phyloP scores from a whole-genome alignment of 2,329 filamentous ascomycete genomes.

The Trichoderma koningii region DNA sequence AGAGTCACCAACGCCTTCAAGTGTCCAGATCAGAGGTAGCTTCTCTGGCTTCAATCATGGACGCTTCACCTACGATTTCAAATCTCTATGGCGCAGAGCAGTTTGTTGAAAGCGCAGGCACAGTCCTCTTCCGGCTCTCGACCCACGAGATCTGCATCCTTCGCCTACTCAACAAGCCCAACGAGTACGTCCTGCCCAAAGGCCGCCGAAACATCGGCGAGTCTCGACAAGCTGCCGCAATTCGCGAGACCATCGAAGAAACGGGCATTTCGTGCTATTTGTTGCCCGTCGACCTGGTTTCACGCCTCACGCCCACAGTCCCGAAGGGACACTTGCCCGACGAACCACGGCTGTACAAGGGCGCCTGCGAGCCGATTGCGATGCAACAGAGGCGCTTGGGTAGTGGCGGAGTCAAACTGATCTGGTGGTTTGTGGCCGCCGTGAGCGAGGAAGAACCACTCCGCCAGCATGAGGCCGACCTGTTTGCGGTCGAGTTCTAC shows the following conservation, averaged over 20 bases:
- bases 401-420: constrained; percentile 22
- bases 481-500: constrained; percentile 24
- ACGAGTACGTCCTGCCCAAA: constrained; percentile 31
- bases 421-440: constrained; percentile 28
- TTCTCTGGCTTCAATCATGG: too few species aligned
- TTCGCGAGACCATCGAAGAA: constrained; percentile 29
- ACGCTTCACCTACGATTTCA: too few species aligned
- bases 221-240: constrained; percentile 24
- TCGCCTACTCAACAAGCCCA: not conserved
- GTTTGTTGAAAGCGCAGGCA: constrained; percentile 30
- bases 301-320: not conserved
- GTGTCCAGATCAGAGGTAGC: too few species aligned
- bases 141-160: constrained; percentile 27
- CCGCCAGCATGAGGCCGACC: not conserved
- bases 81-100: not conserved
- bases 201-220: constrained; percentile 28
- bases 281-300: not conserved
- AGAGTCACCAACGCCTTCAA: too few species aligned
- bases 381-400: constrained; percentile 18
- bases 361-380: constrained; percentile 29
- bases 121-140: constrained; percentile 30
- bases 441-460: not conserved
- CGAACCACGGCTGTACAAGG: constrained; percentile 28
- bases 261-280: constrained; percentile 11
- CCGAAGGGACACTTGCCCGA: constrained; percentile 27